Base-by-base conservation (phyloP, 2,329 filamentous ascomycete genomes). In the Chalara sp. region DNA sequence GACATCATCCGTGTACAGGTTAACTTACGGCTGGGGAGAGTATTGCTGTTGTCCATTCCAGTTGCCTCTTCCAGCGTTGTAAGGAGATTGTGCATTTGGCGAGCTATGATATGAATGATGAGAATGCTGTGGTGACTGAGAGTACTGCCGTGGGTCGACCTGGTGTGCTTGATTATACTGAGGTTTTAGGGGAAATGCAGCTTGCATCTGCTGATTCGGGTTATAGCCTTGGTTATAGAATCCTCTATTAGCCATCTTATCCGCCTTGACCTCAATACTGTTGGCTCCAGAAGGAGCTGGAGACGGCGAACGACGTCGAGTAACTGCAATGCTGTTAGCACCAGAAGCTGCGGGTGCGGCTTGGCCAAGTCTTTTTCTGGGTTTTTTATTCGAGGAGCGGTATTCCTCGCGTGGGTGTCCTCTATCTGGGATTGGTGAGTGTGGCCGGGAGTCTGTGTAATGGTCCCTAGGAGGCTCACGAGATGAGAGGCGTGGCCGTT, bases 41-140 rank as follows among this genome's bases (percentile, higher is more conserved):
- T 66, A 69, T 53, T 70, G 71, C 55, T 69, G 75, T 44, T 58
- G 62, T 37, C 58, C 57, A 53, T 67, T 68, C 74, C 80, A 80
- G 47, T 72, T 73, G 32, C 76, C 76, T 65, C 80, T 72, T 46
- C 72, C 72, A 55, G 70, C 70, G 37, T 72, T 72, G 61, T 84
- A 80, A 11, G 83, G 80, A 39, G 83, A 84, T 42, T 79, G 76
- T 7, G 74, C 72, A 53, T 76, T 76, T n/a, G 83, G 80, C 13
- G 83, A 84, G 44, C 75, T 76, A 57, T 81, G 79, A 58, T 77
- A 74, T 47, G 74, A 76, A 47, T 69, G 75, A 21, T 79, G 75
- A 28, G 74, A 73, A 57, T 63, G 79, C 49, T 79, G 76, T 39
- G 83, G 78, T n/a, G 81, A 82, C 44, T 78, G 75, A 29, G 75